Conservation (phyloP, 2,329 filamentous ascomycete species). For the Penicillium sp. region DNA sequence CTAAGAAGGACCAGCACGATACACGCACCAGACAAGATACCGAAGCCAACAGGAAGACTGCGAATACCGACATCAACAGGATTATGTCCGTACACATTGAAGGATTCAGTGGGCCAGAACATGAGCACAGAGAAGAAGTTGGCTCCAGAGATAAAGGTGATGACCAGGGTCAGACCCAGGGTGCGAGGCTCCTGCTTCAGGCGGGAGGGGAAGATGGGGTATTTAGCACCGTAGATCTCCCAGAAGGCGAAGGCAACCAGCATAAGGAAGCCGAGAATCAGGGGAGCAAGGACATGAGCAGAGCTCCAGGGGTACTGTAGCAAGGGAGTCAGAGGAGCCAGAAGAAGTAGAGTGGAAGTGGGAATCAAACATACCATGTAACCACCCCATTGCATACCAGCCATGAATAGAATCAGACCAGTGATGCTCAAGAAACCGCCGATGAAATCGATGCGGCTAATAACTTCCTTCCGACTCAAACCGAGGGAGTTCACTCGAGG, state of each 20-base stretch:
- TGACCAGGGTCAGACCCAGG: conserved; percentile 60
- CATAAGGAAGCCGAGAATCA: conserved; percentile 53
- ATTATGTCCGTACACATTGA: conserved; percentile 70
- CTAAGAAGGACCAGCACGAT: conserved; percentile 65
- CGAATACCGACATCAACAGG: conserved; percentile 69
- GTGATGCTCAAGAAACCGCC: conserved; percentile 56
- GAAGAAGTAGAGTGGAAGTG: conserved; percentile 8
- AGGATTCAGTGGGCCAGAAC: conserved; percentile 70
- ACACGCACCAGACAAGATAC: conserved; percentile 66
- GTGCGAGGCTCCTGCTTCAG: conserved; percentile 57
- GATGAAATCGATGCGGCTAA: conserved; percentile 58
- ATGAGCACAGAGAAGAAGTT: conserved; percentile 63
- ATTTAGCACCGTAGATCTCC: conserved; percentile 54
- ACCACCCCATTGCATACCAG: conserved; percentile 60
- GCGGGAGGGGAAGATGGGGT: conserved; percentile 54
- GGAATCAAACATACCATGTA: conserved; percentile 43
- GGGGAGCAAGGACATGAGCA: conserved; percentile 54
- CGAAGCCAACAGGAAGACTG: conserved; percentile 68
- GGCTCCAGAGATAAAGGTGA: conserved; percentile 65
- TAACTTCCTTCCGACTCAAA: conserved; percentile 46
- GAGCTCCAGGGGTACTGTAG: conserved; percentile 52
- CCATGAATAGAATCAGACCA: conserved; percentile 57
- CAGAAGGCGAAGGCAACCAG: conserved; percentile 54
- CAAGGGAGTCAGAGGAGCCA: conserved; percentile 6
- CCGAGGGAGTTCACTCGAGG: conserved; percentile 51